A percentile compares a stretch with the other conserved stretches of the same genome.
phyloP scores from a whole-genome alignment of 2,329 filamentous ascomycete species.

The Calonectria pseudoreteaudii region DNA sequence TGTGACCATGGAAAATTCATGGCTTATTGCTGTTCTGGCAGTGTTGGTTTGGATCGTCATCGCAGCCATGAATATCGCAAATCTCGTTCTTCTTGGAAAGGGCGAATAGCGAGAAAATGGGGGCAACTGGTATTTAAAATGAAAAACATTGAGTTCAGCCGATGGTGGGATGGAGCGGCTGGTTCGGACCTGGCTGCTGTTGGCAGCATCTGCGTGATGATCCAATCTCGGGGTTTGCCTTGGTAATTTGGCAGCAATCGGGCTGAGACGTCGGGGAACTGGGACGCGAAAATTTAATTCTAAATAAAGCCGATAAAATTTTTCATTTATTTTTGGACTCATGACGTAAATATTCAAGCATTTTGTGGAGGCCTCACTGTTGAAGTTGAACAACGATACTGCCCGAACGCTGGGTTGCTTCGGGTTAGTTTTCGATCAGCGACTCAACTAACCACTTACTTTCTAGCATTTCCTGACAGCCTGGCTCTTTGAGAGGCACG shows the following conservation, averaged over 20 bases:
- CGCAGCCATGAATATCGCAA: slow-evolving; percentile 81
- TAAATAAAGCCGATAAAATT: neutral
- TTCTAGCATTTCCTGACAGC: neutral
- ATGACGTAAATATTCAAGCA: slow-evolving; percentile 12
- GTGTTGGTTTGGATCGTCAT: slow-evolving; percentile 79
- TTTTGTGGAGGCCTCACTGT: neutral
- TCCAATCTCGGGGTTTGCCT: neutral
- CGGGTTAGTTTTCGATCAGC: neutral
- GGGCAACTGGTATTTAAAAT: neutral
- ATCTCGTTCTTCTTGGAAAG: slow-evolving; percentile 72
- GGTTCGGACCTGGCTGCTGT: neutral
- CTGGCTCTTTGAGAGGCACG: neutral
- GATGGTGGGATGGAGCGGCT: neutral
- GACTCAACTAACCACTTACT: neutral
- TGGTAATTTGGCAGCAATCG: neutral
- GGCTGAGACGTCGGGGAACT: neutral
- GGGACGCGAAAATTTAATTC: neutral
- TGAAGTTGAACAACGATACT: neutral
- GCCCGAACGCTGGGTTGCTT: neutral
- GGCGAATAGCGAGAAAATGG: slow-evolving; percentile 25
- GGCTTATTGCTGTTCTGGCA: slow-evolving; percentile 68
- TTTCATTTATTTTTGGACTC: neutral
- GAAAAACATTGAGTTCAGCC: neutral
- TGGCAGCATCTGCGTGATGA: neutral
- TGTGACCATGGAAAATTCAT: slow-evolving; percentile 78